These are phyloP conservation scores for Tetrahymena malaccensis DNA, from an alignment of 73 alveolate species.

Conservation along the genomic window DNA sequence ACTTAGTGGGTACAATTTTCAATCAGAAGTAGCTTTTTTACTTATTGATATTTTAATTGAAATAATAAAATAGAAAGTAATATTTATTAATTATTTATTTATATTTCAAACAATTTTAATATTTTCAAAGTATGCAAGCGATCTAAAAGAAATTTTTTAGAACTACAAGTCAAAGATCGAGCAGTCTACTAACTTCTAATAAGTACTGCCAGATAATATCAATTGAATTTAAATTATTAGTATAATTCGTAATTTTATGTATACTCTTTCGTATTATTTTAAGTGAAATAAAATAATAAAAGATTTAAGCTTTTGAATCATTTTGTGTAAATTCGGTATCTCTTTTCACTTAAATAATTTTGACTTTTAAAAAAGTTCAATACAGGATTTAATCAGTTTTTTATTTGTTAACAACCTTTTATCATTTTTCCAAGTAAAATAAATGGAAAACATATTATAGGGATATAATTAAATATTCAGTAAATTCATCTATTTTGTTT, in stretches of 20 bases:
- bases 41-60: too few relatives aligned
- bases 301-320: neutral
- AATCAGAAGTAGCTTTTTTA: neutral
- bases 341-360: too few relatives aligned
- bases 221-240: neutral
- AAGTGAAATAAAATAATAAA: neutral
- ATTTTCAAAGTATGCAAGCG: neutral
- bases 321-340: neutral
- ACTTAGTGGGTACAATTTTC: neutral
- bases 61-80: neutral
- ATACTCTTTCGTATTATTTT: too few relatives aligned
- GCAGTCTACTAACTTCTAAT: neutral
- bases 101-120: too few relatives aligned
- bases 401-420: too few relatives aligned
- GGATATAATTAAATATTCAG: too few relatives aligned
- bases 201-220: neutral
- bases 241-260: neutral
- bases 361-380: neutral
- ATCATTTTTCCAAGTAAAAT: too few relatives aligned
- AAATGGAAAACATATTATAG: too few relatives aligned
- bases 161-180: neutral
- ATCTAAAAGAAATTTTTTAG: neutral
- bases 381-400: too few relatives aligned
- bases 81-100: too few relatives aligned
- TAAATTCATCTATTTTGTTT: neutral